Evolutionary conservation across 345 rosid genomes (phyloP).

Genomic region (Ceriops decandra): DNA sequence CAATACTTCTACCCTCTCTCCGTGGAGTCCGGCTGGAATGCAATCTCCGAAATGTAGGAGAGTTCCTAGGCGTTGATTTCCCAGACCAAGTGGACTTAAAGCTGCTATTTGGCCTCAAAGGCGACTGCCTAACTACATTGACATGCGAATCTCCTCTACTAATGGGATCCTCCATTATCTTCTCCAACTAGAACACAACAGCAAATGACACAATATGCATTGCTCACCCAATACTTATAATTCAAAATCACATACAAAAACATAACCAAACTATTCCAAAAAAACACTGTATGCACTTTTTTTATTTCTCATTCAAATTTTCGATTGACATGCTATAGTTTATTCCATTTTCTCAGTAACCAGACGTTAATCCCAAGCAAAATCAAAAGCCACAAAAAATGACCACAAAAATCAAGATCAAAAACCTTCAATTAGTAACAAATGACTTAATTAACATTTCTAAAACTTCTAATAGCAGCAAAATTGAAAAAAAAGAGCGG

Average conservation of each 20-base stretch:
- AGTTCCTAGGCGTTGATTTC: slow-evolving; percentile 63
- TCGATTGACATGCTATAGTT: neutral
- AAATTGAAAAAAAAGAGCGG: too few species aligned
- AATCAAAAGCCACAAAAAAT: neutral
- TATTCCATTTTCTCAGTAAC: neutral
- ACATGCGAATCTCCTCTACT: slow-evolving; percentile 40
- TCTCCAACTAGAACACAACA: slow-evolving; percentile 7
- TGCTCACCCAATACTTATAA: neutral
- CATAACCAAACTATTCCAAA: neutral
- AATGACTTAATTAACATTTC: too few species aligned
- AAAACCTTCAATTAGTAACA: too few species aligned
- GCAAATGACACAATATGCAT: slow-evolving; percentile 13
- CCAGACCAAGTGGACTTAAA: slow-evolving; percentile 66
- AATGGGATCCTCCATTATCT: slow-evolving; percentile 58
- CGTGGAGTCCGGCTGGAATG: slow-evolving; percentile 77
- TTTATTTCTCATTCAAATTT: neutral
- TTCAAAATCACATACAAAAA: neutral
- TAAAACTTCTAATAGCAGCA: too few species aligned
- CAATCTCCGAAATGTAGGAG: slow-evolving; percentile 61
- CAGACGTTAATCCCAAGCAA: neutral
- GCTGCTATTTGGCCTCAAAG: slow-evolving; percentile 55
- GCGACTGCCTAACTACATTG: slow-evolving; percentile 41
- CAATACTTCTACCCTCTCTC: slow-evolving; percentile 63
- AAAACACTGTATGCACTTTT: neutral
- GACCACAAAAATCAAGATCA: neutral